Evolutionary conservation across 2,329 filamentous ascomycete species (phyloP).

Genomic region (Incumbomyces delicatus): DNA sequence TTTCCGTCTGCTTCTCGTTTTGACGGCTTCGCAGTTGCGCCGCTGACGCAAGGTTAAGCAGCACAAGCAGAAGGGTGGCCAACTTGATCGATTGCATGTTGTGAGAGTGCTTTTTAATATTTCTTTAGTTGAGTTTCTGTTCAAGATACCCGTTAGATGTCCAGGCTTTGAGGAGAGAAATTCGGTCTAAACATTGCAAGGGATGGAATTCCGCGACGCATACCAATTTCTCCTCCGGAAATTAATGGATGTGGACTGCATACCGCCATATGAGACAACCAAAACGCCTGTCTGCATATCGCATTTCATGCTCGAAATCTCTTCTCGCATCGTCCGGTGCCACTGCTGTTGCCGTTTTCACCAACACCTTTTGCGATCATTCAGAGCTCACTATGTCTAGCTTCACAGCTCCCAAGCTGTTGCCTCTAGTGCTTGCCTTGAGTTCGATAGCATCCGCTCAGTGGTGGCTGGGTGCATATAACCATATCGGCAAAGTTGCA

Average conservation of each 20-base stretch:
- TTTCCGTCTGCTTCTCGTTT: slow-evolving; percentile 4
- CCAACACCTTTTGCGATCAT: neutral
- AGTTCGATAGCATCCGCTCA: slow-evolving; percentile 12
- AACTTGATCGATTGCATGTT: neutral
- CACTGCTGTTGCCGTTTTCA: neutral
- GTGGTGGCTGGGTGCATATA: slow-evolving; percentile 28
- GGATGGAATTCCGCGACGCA: neutral
- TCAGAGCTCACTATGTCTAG: neutral
- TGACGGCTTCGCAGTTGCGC: neutral
- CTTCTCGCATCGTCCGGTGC: neutral
- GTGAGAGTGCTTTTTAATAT: neutral
- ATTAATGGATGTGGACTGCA: neutral
- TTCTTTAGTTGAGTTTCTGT: neutral
- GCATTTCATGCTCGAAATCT: neutral
- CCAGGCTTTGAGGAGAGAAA: too few species aligned
- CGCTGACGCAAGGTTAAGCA: neutral
- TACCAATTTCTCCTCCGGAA: neutral
- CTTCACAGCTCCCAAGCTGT: neutral
- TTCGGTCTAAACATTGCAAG: neutral
- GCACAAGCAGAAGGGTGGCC: neutral
- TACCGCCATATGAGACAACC: neutral
- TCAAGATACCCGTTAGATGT: too few species aligned
- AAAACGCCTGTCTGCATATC: neutral
- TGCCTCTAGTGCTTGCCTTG: slow-evolving; percentile 7
- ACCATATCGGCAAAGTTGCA: slow-evolving; percentile 25